Evolutionary conservation across 441 rosid genomes (phyloP).

Genomic region (Dalechampia spathulata): DNA sequence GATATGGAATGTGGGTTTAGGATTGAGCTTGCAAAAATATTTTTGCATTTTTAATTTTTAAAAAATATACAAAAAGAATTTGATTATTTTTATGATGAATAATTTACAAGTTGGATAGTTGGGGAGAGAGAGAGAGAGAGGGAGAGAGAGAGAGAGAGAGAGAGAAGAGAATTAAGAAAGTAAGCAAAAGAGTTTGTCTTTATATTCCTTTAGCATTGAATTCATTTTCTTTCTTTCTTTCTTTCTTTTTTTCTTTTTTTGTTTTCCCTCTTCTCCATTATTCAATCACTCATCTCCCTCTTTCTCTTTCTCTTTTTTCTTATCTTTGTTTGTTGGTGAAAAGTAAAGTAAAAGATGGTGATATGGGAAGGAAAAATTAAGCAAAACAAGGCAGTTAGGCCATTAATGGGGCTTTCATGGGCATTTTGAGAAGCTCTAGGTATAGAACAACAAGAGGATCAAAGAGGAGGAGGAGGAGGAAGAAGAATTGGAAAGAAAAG

Average conservation of each 20-base stretch:
- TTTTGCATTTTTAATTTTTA: no score
- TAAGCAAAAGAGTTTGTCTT: conserved; percentile 28
- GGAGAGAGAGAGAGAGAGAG: neutral
- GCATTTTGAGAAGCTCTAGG: conserved; percentile 7
- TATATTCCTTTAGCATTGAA: conserved; percentile 34
- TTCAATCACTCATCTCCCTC: conserved; percentile 8
- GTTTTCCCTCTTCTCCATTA: no score
- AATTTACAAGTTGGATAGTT: no score
- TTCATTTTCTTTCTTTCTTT: conserved; percentile 11
- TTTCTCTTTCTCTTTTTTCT: conserved; percentile 8
- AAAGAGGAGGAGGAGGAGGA: neutral
- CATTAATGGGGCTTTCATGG: conserved; percentile 31
- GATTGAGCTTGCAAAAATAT: no score
- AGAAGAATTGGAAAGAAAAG: conserved; percentile 1
- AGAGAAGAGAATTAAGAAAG: neutral
- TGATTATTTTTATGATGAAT: no score
- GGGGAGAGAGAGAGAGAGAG: conserved; percentile 18
- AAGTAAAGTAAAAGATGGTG: conserved; percentile 9
- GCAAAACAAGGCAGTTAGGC: conserved; percentile 13
- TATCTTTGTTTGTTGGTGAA: neutral
- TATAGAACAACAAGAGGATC: neutral
- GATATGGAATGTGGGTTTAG: no score
- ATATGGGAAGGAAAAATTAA: conserved; percentile 15
- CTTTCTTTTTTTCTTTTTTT: no score
- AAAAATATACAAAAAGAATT: no score